Evolutionary conservation across 2,329 filamentous ascomycete genomes (phyloP).

Genomic region (Aspergillus fumigatiaffinis): DNA sequence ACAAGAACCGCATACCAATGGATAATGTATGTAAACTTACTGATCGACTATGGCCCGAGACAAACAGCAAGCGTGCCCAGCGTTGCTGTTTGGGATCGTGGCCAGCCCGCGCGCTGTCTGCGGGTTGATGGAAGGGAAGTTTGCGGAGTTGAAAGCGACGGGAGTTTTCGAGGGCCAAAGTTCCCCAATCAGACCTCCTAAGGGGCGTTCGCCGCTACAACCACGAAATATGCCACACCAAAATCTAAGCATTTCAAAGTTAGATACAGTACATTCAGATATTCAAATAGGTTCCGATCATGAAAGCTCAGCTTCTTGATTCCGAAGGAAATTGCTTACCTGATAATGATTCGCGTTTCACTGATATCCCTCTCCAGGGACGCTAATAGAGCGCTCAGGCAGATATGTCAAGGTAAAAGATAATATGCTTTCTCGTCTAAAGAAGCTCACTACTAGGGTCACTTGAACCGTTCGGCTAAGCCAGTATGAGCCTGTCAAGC

Average conservation of each 20-base stretch:
- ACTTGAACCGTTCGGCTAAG: neutral
- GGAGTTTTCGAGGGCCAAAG: slow-evolving; percentile 24
- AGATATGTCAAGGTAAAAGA: neutral
- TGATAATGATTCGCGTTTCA: slow-evolving; percentile 2
- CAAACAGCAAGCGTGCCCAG: slow-evolving; percentile 27
- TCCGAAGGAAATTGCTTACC: slow-evolving; percentile 3
- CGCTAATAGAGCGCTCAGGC: neutral
- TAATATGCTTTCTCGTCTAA: slow-evolving; percentile 1
- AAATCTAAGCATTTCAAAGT: slow-evolving; percentile 2
- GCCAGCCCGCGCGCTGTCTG: slow-evolving; percentile 29
- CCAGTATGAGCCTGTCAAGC: neutral
- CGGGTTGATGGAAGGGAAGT: slow-evolving; percentile 25
- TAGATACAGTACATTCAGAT: neutral
- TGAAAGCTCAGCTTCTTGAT: slow-evolving; percentile 1
- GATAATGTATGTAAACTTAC: slow-evolving; percentile 15
- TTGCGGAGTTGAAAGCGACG: slow-evolving; percentile 22
- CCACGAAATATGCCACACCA: slow-evolving; percentile 11
- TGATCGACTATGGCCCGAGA: slow-evolving; percentile 17
- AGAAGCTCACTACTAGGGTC: neutral
- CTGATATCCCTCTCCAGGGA: slow-evolving; percentile 2
- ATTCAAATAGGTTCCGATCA: neutral
- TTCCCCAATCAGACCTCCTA: slow-evolving; percentile 22
- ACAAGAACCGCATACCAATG: slow-evolving; percentile 1
- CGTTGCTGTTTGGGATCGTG: slow-evolving; percentile 28
- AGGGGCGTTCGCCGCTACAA: slow-evolving; percentile 19